These are phyloP conservation scores for Neonectria faginata DNA, from an alignment of 2,329 filamentous ascomycete species.

Conservation along the genomic window DNA sequence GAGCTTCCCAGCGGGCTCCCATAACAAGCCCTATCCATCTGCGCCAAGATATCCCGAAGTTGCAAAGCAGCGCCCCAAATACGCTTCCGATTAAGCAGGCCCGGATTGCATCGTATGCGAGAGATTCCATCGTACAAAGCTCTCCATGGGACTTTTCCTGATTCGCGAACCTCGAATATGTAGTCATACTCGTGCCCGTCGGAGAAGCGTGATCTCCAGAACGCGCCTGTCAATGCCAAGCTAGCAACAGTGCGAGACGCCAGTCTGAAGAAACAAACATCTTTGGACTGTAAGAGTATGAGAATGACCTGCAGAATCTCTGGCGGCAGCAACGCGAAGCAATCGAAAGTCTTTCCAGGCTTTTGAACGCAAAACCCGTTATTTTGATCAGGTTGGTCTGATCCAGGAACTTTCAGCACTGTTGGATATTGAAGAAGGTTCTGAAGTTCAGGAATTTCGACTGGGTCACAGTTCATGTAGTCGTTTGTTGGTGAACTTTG, in stretches of 20 bases:
- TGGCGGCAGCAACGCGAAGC: slow-evolving; percentile 15
- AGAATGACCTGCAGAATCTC: slow-evolving; percentile 24
- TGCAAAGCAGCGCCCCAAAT: slow-evolving; percentile 19
- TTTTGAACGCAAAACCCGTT: not conserved
- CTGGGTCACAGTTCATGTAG: slow-evolving; percentile 10
- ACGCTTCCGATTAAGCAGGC: slow-evolving; percentile 23
- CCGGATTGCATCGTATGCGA: not conserved
- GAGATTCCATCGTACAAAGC: slow-evolving; percentile 7
- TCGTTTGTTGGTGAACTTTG: not conserved
- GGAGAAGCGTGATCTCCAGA: slow-evolving; percentile 27
- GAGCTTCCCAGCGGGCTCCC: slow-evolving; percentile 6
- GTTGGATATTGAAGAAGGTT: not conserved
- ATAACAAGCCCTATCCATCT: slow-evolving; percentile 11
- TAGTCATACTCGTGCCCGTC: slow-evolving; percentile 19
- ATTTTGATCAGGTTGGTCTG: not conserved
- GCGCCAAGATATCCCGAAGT: slow-evolving; percentile 9
- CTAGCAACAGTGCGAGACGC: slow-evolving; percentile 16
- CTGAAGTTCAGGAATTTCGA: slow-evolving; percentile 5
- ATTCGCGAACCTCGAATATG: slow-evolving; percentile 10
- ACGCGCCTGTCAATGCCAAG: slow-evolving; percentile 12
- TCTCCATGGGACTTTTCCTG: slow-evolving; percentile 12
- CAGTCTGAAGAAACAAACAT: slow-evolving; percentile 18
- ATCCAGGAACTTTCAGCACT: not conserved
- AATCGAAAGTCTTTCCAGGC: not conserved
- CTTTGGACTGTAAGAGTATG: slow-evolving; percentile 1